Base-by-base conservation (phyloP, 306 rosid species). In the Biancaea sappan region DNA sequence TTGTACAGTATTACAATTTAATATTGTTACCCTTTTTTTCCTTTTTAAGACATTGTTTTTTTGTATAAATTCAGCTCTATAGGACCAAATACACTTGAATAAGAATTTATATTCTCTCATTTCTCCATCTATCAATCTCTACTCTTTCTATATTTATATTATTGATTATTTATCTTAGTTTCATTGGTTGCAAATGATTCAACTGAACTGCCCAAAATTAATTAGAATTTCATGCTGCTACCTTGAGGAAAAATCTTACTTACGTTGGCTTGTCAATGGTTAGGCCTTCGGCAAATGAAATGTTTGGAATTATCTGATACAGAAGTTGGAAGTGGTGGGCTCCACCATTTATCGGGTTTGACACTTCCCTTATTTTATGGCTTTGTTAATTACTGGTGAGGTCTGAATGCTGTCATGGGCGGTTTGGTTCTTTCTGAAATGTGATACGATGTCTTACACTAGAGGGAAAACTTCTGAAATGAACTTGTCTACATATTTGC, bases 271-370 rank as follows among this genome's bases (percentile, higher is more conserved):
- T 58, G 32, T 40, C 4, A 57, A 66, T 79, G 83, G 67, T 78
- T 79, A 94, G 98, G 90, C 80, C 94, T 87, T 67, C 70, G 34
- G 75, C 84, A 79, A 31, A 78, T 94, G 86, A 91, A 84, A 81
- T 91, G 91, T 80, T 79, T 94, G 96, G 96, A 89, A 83, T 79
- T 94, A 85, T 94, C 98, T 18, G 98, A 94, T 70, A 94, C 97
- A 22, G 87, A 83, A 63, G 94, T 94, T 71, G 96, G 93, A 77
- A 87, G 87, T 90, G 81, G 71, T 79, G 98, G 98, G 73, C 86
- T 94, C 11, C 84, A 72, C 54, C 93, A 94, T 87, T 77, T 94
- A 78, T 94, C 98, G 51, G 98, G 98, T 94, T 85, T 70, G 68
- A 76, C 51, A 6, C 29, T 62, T 24, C 8, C 12, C 13, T 35